Percentiles rank a stretch among this genome's conserved stretches.
These are phyloP conservation scores for Suillus subaureus DNA, from an alignment of 768 basidiomycete species.

Conservation along the genomic window DNA sequence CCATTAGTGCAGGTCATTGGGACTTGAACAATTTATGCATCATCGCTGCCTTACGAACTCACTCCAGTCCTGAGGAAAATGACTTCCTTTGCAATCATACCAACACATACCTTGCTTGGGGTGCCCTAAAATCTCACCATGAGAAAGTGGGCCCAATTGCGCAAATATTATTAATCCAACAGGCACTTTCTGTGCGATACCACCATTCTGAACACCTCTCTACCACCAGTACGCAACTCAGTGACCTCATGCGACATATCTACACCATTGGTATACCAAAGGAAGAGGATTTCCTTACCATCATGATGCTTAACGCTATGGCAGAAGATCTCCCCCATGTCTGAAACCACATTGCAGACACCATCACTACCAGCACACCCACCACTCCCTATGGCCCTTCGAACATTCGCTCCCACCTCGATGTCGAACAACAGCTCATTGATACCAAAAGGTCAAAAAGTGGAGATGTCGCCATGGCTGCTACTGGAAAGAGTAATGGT, in stretches of 20 bases:
- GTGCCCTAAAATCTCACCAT: neutral
- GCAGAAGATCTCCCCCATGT: neutral
- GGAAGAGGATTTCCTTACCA: neutral
- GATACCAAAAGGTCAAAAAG: neutral
- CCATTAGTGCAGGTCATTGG: neutral
- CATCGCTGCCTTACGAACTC: neutral
- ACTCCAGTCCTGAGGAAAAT: neutral
- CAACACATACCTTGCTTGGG: neutral
- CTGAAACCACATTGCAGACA: neutral
- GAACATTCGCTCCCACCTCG: neutral
- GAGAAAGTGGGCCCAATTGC: neutral
- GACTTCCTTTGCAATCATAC: neutral
- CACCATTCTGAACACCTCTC: rapidly evolving
- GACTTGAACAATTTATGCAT: neutral
- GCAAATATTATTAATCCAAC: neutral
- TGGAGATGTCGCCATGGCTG: too few species aligned
- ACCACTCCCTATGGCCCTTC: neutral
- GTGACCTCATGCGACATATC: neutral
- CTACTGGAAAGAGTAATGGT: too few species aligned
- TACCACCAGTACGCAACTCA: neutral
- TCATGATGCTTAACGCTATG: neutral
- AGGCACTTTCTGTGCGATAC: neutral
- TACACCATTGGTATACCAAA: neutral
- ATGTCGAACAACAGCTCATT: neutral
- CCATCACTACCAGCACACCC: neutral